Conservation (phyloP, 1,284 basidiomycete genomes). For the Clitocybe nebularis region DNA sequence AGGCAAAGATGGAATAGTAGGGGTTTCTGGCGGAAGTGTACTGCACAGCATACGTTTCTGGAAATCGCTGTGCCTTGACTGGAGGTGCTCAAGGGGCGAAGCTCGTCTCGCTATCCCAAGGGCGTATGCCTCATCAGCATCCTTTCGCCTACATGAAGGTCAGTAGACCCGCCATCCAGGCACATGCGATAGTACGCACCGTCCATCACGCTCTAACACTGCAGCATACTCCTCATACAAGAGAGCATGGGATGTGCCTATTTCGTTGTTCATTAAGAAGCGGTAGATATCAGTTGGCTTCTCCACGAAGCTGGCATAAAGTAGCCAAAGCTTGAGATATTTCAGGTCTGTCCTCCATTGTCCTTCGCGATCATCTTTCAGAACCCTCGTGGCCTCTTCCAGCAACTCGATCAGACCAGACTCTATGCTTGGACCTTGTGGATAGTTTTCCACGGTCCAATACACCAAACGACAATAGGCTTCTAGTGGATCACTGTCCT, state of each 20-base stretch:
- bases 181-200: conserved; percentile 30
- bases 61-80: conserved; percentile 74
- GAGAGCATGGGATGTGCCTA: conserved; percentile 77
- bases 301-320: conserved; percentile 83
- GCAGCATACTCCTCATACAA: conserved; percentile 92
- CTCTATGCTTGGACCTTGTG: conserved; percentile 41
- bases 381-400: conserved; percentile 40
- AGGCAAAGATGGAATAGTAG: conserved; percentile 31
- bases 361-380: conserved; percentile 38
- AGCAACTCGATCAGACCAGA: conserved; percentile 42
- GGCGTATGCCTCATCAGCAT: conserved; percentile 84
- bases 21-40: conserved; percentile 28
- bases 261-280: conserved; percentile 86
- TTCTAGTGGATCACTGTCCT: conserved; percentile 41
- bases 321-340: conserved; percentile 91
- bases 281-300: conserved; percentile 74
- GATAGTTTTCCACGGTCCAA: conserved; percentile 47
- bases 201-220: conserved; percentile 67
- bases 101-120: conserved; percentile 84
- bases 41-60: conserved; percentile 73
- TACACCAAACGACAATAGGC: conserved; percentile 42
- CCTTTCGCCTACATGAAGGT: conserved; percentile 55
- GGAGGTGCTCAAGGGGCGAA: conserved; percentile 71
- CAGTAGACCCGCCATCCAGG: too few relatives aligned
- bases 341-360: conserved; percentile 59